Base-by-base conservation (phyloP, 805 yeast species). In the Candida stauntonica region DNA sequence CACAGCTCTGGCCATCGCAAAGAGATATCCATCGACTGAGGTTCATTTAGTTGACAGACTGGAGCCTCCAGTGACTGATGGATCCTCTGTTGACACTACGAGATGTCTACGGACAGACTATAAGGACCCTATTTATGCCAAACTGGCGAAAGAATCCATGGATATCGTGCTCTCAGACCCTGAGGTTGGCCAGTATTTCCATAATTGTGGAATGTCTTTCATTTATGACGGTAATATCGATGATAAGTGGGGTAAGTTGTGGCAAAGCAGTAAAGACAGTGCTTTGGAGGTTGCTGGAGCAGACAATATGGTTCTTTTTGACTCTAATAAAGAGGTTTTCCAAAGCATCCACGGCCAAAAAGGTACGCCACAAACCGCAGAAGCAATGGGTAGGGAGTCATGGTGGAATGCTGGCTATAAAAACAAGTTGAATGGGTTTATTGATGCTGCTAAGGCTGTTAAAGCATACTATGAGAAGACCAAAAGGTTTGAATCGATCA, bases 1-100 rank as follows among this genome's bases (percentile, higher is more conserved):
- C 24, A 60, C 67, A 4, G 75, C 76, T 2, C 28, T 46, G 17
- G 45, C 50, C 17, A 28, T 46, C 11, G 45, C 41, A 7, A 20
- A 44, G 11, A 35, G 40, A n/a, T 20, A 44, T 16, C 50, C 50
- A 2, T n/a, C 26, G 1, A 31, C 41, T 1, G 36, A 33, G 5
- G 38, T 44, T 14, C 32, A 39, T 9, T 38, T 47, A 14, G 26
- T 47, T 24, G 51, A 47, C 30, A 26, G 47, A 14, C 42, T 39
- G 26, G 51, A 45, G 29, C 51, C 48, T 5, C 51, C 48, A 23
- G 49, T 45, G 5, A 26, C 37, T 3, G 49, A 47, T 30, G 45
- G 44, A 4, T 20, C 51, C 4, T 38, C 45, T 26, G 48, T 47
- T 16, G 51, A 47, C 20, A 41, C 48, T 13, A 41, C 51, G 3